Evolutionary conservation across 1,139 yeast species (phyloP).

Genomic region (Candida dubliniensis): DNA sequence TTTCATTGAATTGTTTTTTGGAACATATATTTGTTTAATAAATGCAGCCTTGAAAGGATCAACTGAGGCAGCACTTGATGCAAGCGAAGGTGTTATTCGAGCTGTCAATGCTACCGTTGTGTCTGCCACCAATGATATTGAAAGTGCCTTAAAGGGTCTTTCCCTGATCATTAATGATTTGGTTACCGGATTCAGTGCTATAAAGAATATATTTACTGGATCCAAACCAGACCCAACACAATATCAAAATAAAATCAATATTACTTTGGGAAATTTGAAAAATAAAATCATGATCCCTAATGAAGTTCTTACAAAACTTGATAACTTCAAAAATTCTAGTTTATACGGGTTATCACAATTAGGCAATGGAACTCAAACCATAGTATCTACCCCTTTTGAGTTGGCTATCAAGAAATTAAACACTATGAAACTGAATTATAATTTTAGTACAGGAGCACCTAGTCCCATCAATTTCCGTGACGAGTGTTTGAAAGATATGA

Average conservation of each 20-base stretch:
- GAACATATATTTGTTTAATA: slow-evolving; percentile 82
- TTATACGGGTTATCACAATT: slow-evolving; percentile 60
- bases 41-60: slow-evolving; percentile 74
- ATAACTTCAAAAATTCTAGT: slow-evolving; percentile 37
- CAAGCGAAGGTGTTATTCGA: slow-evolving; percentile 60
- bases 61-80: slow-evolving; percentile 70
- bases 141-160: slow-evolving; percentile 58
- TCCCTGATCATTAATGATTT: slow-evolving; percentile 51
- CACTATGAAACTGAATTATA: slow-evolving; percentile 9
- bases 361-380: slow-evolving; percentile 31
- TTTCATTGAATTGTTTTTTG: slow-evolving; percentile 68
- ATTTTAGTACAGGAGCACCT: slow-evolving; percentile 5
- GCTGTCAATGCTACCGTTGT: slow-evolving; percentile 62
- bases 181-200: slow-evolving; percentile 37
- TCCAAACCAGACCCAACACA: slow-evolving; percentile 21
- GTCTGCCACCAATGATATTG: slow-evolving; percentile 56
- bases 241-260: slow-evolving; percentile 48
- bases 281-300: slow-evolving; percentile 60
- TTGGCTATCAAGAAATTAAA: slow-evolving; percentile 17
- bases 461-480: slow-evolving; percentile 10
- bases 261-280: slow-evolving; percentile 57
- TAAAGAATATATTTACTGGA: slow-evolving; percentile 58
- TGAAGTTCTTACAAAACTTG: slow-evolving; percentile 54
- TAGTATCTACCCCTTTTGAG: slow-evolving; percentile 22
- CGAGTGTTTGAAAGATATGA: slow-evolving; percentile 11